phyloP scores from a whole-genome alignment of 805 yeast genomes.

The Priceomyces melissophilus region DNA sequence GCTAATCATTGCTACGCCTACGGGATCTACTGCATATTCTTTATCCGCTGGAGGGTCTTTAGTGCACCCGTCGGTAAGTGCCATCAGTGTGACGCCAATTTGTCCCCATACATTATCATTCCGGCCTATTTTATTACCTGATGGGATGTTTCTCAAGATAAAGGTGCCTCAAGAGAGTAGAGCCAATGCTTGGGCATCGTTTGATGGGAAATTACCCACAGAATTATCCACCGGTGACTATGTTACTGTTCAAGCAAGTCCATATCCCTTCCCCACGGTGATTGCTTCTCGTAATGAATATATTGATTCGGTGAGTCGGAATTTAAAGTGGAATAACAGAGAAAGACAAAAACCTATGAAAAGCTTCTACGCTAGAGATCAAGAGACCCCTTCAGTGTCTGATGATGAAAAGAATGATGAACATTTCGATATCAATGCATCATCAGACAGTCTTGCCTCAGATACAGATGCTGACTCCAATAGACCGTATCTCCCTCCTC shows the following conservation, averaged over 20 bases:
- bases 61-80: conserved; percentile 91
- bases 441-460: conserved; percentile 16
- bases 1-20: conserved; percentile 86
- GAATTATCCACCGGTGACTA: conserved; percentile 82
- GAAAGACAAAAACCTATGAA: conserved; percentile 80
- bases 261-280: conserved; percentile 93
- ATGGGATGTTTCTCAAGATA: conserved; percentile 80
- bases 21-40: conserved; percentile 96
- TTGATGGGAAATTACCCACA: conserved; percentile 87
- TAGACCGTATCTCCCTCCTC: conserved; percentile 25
- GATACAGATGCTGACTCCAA: conserved; percentile 14
- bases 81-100: conserved; percentile 89
- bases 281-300: conserved; percentile 69
- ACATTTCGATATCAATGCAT: conserved; percentile 33
- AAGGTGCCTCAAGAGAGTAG: conserved; percentile 77
- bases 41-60: conserved; percentile 93
- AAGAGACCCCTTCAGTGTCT: neutral
- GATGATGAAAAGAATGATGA: conserved; percentile 4
- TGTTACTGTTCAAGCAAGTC: conserved; percentile 78
- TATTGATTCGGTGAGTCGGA: conserved; percentile 79
- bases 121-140: conserved; percentile 89
- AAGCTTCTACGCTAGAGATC: conserved; percentile 7
- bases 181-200: conserved; percentile 94
- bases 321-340: conserved; percentile 90
- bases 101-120: conserved; percentile 95